phyloP scores from a whole-genome alignment of 2,329 filamentous ascomycete species.

The Colletotrichum orchidophilum region DNA sequence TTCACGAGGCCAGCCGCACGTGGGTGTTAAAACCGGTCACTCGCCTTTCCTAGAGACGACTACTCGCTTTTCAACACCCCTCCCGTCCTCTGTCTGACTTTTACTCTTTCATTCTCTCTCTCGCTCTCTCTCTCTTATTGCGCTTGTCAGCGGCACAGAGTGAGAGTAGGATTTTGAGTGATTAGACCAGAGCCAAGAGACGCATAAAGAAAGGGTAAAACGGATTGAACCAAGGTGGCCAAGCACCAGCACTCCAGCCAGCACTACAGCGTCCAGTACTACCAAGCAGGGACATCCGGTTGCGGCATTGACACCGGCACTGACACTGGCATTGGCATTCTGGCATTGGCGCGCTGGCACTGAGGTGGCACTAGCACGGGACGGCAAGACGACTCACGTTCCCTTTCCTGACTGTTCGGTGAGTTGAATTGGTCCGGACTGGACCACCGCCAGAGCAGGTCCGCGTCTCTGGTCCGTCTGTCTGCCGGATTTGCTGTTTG shows the following conservation, averaged over 20 bases:
- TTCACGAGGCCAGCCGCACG: slow-evolving; percentile 2
- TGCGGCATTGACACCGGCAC: slow-evolving; percentile 16
- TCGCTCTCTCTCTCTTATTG: not conserved
- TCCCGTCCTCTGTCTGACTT: not conserved
- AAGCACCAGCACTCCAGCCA: not conserved
- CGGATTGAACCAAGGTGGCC: not conserved
- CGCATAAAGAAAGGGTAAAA: not conserved
- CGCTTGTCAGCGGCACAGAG: slow-evolving; percentile 11
- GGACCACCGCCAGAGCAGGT: not conserved
- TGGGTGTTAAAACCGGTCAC: slow-evolving; percentile 11
- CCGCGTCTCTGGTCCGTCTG: not conserved
- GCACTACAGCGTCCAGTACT: not conserved
- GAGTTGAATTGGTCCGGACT: slow-evolving; percentile 14
- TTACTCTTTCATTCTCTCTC: no score
- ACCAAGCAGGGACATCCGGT: slow-evolving; percentile 4
- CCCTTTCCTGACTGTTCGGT: slow-evolving; percentile 21
- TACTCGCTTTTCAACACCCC: not conserved
- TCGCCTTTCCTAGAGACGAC: not conserved
- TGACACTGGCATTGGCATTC: slow-evolving; percentile 25
- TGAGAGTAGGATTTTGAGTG: not conserved
- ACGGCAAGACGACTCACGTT: slow-evolving; percentile 31
- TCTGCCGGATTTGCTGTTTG: not conserved
- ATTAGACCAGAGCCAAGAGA: not conserved
- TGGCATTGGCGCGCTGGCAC: slow-evolving; percentile 25
- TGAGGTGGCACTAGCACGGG: slow-evolving; percentile 22